Base-by-base conservation (phyloP, 352 stramenopile genomes). In the Pythium monospermum region DNA sequence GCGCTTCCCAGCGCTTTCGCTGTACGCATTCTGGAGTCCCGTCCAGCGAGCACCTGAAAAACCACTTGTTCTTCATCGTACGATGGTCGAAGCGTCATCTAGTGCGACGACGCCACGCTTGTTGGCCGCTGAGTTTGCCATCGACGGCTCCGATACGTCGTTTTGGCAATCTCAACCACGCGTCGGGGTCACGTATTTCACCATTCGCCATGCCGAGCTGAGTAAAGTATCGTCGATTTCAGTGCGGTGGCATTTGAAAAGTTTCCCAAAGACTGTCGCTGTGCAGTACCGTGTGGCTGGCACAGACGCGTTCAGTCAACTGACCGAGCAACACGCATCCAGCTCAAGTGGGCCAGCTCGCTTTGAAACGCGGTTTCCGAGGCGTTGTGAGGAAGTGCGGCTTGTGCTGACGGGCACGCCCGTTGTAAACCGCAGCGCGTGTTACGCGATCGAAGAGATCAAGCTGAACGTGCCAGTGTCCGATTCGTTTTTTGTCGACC, bases 11-110 rank as follows among this genome's bases (percentile, higher is more conserved):
- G 66, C 72, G 36, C 59, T 95, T 12, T 93, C 84, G 36, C 49
- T 95, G 32, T 92, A 86, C 46, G 76, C 82, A 16, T 95, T 90
- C 49, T 95, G 84, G 84, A 91, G 82, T 36, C 84, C 84, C 6
- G 67, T 54, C n/a, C 85, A 81, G 37, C 76, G 71, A 25, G 57
- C 64, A 11, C 79, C 80, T 0, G 80, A 95, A 48, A 76, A 72
- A 30, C 35, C 66, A 15, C 57, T 93, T 5, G 19, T 47, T 22
- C 19, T 95, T 15, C 23, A 46, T 2, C 70, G 67, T 30, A 57
- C 71, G 0, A 67, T 69, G 43, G 69, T 93, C 16, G 61, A 80
- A 4, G 82, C 67, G 21, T 83, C 78, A 2, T 91, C 81, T 0
- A 61, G 60, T 19, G 66, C 70, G n/a, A 60, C 70, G 8, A 83